Percentiles rank a stretch among this genome's conserved stretches.
phyloP scores from a whole-genome alignment of 148 eudicot species.

The Chenopodium formosanum region DNA sequence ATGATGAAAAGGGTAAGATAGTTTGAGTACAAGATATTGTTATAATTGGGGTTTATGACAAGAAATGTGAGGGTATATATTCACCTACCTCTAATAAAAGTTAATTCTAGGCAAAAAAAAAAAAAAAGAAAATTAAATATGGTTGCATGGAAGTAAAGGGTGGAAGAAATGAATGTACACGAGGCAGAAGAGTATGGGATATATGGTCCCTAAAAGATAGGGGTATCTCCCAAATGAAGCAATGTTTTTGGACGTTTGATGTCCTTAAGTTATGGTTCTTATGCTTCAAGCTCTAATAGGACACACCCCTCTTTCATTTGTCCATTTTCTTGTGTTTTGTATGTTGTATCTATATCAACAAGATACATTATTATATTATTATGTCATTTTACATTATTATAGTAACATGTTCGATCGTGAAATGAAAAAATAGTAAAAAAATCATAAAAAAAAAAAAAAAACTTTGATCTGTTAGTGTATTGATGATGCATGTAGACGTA shows the following conservation, averaged over 20 bases:
- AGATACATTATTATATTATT: background rate
- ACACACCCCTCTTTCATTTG: constrained; percentile 1
- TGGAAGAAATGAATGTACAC: background rate
- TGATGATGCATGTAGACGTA: too few relatives aligned
- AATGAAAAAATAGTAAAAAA: background rate
- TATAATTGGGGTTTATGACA: background rate
- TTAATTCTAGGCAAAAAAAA: background rate
- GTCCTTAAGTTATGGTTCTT: background rate
- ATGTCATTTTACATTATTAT: background rate
- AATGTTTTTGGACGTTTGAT: constrained; percentile 15
- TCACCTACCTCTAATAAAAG: background rate
- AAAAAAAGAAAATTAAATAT: too few relatives aligned
- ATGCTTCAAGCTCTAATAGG: background rate
- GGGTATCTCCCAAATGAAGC: constrained; percentile 13
- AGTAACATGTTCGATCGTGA: background rate
- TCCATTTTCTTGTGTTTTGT: background rate
- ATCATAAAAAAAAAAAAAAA: too few relatives aligned
- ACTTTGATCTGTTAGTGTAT: too few relatives aligned
- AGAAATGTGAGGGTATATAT: background rate
- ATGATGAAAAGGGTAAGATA: background rate
- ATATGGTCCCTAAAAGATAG: constrained; percentile 2
- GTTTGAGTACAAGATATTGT: background rate
- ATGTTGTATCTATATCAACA: background rate
- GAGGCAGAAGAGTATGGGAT: background rate
- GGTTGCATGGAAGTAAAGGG: background rate